Conservation (phyloP, 106 monocot species). For the Dendrobium officinale region DNA sequence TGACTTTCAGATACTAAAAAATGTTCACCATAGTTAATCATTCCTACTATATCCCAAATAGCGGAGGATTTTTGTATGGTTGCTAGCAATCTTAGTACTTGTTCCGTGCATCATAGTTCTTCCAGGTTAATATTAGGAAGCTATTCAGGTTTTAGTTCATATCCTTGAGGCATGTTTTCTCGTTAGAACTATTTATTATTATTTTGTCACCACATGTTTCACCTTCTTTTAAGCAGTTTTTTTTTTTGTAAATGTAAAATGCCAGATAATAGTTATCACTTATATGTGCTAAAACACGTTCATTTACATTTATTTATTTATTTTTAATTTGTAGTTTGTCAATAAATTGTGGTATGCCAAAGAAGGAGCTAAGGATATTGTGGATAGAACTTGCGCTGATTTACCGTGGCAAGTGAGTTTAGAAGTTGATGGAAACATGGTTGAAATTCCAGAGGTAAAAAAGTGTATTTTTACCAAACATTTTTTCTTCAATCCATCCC, state of each 20-base stretch:
- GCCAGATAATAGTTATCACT: background rate
- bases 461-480: background rate
- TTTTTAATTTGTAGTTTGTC: conserved; percentile 48
- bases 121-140: too few species aligned
- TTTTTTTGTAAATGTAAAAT: too few species aligned
- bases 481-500: background rate
- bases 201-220: too few species aligned
- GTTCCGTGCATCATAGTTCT: too few species aligned
- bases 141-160: too few species aligned
- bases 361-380: conserved; percentile 92
- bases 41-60: too few species aligned
- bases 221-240: too few species aligned
- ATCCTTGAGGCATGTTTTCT: too few species aligned
- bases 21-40: background rate
- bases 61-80: too few species aligned
- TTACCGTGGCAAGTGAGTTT: conserved; percentile 82
- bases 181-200: too few species aligned
- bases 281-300: too few species aligned
- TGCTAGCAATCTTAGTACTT: background rate
- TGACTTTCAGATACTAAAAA: too few species aligned
- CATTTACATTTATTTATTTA: background rate
- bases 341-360: conserved; percentile 89
- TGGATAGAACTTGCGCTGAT: conserved; percentile 78
- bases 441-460: conserved; percentile 72
- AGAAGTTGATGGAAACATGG: conserved; percentile 70